A percentile compares a stretch with the other conserved stretches of the same genome.
Evolutionary conservation across 352 stramenopile genomes (phyloP).

Genomic region (Pythium brachiatum): DNA sequence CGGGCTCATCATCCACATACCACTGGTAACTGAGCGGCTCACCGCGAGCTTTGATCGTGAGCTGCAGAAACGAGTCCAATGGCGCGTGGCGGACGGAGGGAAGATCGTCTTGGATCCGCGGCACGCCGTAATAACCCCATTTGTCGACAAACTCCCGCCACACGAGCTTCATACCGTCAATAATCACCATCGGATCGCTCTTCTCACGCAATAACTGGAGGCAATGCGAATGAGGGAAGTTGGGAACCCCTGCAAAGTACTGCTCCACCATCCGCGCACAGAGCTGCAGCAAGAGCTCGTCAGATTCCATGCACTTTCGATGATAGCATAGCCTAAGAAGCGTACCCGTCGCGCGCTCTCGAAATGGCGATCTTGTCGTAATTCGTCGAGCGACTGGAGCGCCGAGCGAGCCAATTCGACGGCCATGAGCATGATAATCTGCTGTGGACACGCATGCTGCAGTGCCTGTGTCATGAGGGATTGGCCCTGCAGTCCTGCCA

Average conservation of each 20-base stretch:
- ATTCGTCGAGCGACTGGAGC: constrained; percentile 22
- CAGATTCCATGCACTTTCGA: background rate
- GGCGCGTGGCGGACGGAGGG: constrained; percentile 28
- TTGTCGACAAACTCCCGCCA: constrained; percentile 58
- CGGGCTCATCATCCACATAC: constrained; percentile 32
- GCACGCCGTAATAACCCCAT: constrained; percentile 63
- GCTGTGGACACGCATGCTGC: constrained; percentile 35
- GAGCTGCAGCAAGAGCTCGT: constrained; percentile 27
- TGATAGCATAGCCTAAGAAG: background rate
- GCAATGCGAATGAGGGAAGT: constrained; percentile 52
- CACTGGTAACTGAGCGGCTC: constrained; percentile 74
- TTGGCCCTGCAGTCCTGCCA: constrained; percentile 24
- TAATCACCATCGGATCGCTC: constrained; percentile 10
- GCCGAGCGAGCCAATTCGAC: constrained; percentile 39
- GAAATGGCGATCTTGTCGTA: constrained; percentile 37
- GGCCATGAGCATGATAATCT: constrained; percentile 55
- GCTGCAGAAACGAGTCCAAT: constrained; percentile 50
- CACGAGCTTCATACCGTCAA: constrained; percentile 28
- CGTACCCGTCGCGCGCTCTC: constrained; percentile 55
- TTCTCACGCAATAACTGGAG: constrained; percentile 23
- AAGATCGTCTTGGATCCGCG: constrained; percentile 49
- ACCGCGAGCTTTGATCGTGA: constrained; percentile 50
- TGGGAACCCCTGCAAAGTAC: constrained; percentile 55
- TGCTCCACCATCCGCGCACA: constrained; percentile 44
- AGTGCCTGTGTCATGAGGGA: constrained; percentile 45